A percentile compares a stretch with the other conserved stretches of the same genome.
Conservation (phyloP, 257 asterid genomes). For the Nicotiana sylvestris region DNA sequence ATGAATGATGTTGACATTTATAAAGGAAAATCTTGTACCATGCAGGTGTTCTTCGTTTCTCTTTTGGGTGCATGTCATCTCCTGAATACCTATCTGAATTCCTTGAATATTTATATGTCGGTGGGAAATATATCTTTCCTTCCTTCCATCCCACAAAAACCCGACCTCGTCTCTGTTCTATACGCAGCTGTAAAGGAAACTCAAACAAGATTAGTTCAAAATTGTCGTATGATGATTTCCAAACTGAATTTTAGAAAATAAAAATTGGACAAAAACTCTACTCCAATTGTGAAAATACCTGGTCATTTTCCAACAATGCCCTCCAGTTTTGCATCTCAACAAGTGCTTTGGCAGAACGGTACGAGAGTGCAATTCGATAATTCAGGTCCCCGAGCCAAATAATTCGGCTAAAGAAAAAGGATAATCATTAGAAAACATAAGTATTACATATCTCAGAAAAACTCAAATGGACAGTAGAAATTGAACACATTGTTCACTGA, state of each 20-base stretch:
- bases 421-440: conserved; percentile 9
- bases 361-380: conserved; percentile 86
- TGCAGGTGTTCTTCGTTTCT: conserved; percentile 95
- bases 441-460: background rate
- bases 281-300: conserved; percentile 38
- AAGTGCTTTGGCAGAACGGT: conserved; percentile 92
- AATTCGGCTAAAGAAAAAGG: conserved; percentile 56
- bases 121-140: conserved; percentile 96
- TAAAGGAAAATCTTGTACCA: conserved; percentile 46
- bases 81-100: conserved; percentile 97
- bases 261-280: background rate
- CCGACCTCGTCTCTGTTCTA: conserved; percentile 87
- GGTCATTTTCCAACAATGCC: conserved; percentile 86
- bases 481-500: background rate
- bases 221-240: background rate
- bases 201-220: conserved; percentile 1
- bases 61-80: conserved; percentile 91
- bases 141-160: conserved; percentile 97
- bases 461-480: background rate
- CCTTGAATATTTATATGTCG: conserved; percentile 88
- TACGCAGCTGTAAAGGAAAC: conserved; percentile 51
- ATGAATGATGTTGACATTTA: background rate
- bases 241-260: background rate
- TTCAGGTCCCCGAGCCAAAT: conserved; percentile 98
- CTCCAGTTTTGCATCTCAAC: conserved; percentile 99